phyloP scores from a whole-genome alignment of 2,329 filamentous ascomycete species.

The Claviceps fusiformis region DNA sequence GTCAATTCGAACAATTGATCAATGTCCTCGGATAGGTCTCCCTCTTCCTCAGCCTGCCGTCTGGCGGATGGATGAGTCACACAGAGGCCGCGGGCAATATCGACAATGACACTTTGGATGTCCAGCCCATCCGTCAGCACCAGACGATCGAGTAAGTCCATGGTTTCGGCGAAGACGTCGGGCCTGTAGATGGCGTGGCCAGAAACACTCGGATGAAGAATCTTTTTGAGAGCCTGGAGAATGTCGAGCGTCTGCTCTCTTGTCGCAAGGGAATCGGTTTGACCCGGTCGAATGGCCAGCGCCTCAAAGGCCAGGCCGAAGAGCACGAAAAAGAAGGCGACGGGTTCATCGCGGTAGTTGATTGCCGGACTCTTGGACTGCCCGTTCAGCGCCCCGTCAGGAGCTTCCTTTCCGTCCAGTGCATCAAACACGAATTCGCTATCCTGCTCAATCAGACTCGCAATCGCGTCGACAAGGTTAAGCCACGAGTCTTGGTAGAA shows the following conservation, averaged over 20 bases:
- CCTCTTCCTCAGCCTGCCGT: conserved; percentile 39
- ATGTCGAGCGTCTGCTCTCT: conserved; percentile 79
- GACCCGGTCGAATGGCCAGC: conserved; percentile 60
- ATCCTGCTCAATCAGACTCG: conserved; percentile 92
- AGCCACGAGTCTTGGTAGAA: conserved; percentile 98
- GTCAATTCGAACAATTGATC: conserved; percentile 96
- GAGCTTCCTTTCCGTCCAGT: conserved; percentile 65
- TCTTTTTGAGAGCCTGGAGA: conserved; percentile 83
- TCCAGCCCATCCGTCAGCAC: conserved; percentile 82
- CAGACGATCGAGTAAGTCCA: conserved; percentile 86
- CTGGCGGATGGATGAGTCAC: conserved; percentile 83
- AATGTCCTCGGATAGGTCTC: conserved; percentile 86
- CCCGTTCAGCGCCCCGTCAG: conserved; percentile 32
- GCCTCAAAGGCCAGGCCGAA: conserved; percentile 96
- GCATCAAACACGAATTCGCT: conserved; percentile 97
- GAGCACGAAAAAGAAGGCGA: conserved; percentile 97
- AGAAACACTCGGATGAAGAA: conserved; percentile 83
- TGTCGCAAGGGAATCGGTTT: conserved; percentile 41
- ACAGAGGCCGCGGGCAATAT: conserved; percentile 82
- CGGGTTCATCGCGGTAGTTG: conserved; percentile 94
- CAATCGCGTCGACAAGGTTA: conserved; percentile 92
- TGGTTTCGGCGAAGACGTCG: conserved; percentile 90
- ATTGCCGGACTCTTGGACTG: conserved; percentile 61
- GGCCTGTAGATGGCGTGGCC: conserved; percentile 95
- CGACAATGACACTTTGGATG: conserved; percentile 83